Conservation (phyloP, 176 grass and related monocot species). For the Tuctoria greenei region DNA sequence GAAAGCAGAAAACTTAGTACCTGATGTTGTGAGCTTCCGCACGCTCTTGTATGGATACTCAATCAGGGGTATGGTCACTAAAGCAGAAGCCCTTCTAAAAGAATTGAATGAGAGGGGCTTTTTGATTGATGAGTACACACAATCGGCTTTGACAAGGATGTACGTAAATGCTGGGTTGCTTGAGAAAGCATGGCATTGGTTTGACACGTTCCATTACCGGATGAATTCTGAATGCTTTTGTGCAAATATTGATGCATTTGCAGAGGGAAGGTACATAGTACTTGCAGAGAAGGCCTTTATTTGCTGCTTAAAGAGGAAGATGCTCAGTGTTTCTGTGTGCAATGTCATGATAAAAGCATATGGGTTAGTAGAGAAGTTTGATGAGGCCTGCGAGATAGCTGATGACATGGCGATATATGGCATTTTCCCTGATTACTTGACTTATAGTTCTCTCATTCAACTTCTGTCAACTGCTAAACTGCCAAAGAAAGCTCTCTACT, state of each 20-base stretch:
- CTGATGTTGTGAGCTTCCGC: conserved; percentile 73
- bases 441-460: conserved; percentile 82
- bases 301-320: conserved; percentile 63
- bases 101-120: conserved; percentile 64
- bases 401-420: conserved; percentile 65
- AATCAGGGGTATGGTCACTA: conserved; percentile 53
- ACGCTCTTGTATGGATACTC: conserved; percentile 88
- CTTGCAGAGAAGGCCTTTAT: conserved; percentile 80
- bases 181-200: conserved; percentile 76
- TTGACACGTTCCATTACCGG: conserved; percentile 56
- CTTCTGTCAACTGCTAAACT: conserved; percentile 54
- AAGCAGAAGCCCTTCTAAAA: conserved; percentile 72
- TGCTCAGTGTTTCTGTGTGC: conserved; percentile 64
- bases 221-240: conserved; percentile 76
- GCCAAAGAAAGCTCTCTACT: conserved; percentile 62
- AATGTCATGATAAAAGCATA: conserved; percentile 99
- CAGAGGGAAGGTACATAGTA: conserved; percentile 49
- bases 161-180: conserved; percentile 70
- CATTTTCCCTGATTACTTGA: conserved; percentile 74
- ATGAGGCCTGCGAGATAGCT: conserved; percentile 72
- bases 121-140: conserved; percentile 82
- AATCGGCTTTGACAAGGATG: conserved; percentile 92
- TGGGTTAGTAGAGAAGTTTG: conserved; percentile 60
- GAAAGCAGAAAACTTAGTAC: conserved; percentile 53
- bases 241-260: conserved; percentile 89